These are phyloP conservation scores for Aspergillus neotritici DNA, from an alignment of 2,329 filamentous ascomycete genomes.

Conservation along the genomic window DNA sequence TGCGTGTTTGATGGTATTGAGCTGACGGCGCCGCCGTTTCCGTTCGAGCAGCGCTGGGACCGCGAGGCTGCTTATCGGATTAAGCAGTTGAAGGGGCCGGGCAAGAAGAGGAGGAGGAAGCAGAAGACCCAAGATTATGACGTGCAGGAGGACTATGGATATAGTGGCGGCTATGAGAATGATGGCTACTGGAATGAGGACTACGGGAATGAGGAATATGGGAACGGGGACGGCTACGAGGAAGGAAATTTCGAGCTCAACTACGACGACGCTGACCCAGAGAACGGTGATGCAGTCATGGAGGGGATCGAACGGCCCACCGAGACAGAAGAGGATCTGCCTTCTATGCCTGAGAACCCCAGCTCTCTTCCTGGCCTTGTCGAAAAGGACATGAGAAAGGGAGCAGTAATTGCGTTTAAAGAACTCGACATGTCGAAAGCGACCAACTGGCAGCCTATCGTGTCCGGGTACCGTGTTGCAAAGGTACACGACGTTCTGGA, in stretches of 20 bases:
- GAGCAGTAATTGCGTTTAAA: slow-evolving; percentile 43
- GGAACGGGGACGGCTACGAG: slow-evolving; percentile 31
- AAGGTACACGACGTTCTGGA: slow-evolving; percentile 55
- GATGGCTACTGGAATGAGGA: too few species aligned
- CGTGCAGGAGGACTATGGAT: slow-evolving; percentile 38
- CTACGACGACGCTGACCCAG: slow-evolving; percentile 40
- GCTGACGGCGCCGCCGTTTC: slow-evolving; percentile 75
- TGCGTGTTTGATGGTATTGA: slow-evolving; percentile 66
- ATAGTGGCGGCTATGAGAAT: slow-evolving; percentile 18
- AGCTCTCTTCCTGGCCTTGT: slow-evolving; percentile 51
- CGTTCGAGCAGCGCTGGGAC: slow-evolving; percentile 87
- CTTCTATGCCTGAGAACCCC: slow-evolving; percentile 54
- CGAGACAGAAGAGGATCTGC: slow-evolving; percentile 46
- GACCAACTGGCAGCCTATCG: slow-evolving; percentile 43
- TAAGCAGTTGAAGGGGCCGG: slow-evolving; percentile 32
- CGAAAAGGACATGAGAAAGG: slow-evolving; percentile 28
- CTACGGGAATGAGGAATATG: slow-evolving; percentile 18
- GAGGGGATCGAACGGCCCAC: slow-evolving; percentile 14
- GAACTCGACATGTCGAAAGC: slow-evolving; percentile 44
- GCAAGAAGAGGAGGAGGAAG: slow-evolving; percentile 41
- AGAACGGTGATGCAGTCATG: slow-evolving; percentile 10
- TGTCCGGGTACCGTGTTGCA: slow-evolving; percentile 58
- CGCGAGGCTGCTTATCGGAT: slow-evolving; percentile 57
- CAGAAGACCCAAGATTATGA: slow-evolving; percentile 48
- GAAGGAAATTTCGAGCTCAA: slow-evolving; percentile 28